Base-by-base conservation (phyloP, 305 asterid genomes). In the Euphrasia arctica region DNA sequence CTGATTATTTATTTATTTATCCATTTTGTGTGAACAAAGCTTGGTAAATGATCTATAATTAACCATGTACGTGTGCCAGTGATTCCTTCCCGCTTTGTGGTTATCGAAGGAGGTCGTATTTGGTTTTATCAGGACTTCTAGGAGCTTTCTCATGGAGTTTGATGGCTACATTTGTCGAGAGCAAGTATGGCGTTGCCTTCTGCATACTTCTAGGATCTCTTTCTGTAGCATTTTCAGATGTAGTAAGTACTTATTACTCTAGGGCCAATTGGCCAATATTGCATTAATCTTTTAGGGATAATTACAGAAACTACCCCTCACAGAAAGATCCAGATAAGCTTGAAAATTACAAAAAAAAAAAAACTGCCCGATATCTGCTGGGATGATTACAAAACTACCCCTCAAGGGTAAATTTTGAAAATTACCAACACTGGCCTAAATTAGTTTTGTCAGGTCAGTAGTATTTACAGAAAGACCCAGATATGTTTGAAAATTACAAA, bases 201-300 rank as follows among this genome's bases (percentile, higher is more conserved):
- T 89, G 93, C 83, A 92, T 85, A 63, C 86, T 92, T 77, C 85
- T 85, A 75, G 98, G 98, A 72, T 92, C 96, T 18, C 89, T 92
- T 67, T 89, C 98, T 66, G 96, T 92, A 39, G 98, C 98, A 63
- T 84, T 89, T 72, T 89, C 98, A 12, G 98, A 92, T 68, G 98
- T 92, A 27, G 98, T 92, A 78, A 90, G 98, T 83, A 67, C 56
- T 64, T 51, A 18, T 60, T 70, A 12, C 29, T 42, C 51, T 45
- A 45, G 14, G 50, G 14, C 52, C 5, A 47, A 47, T 12, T 47
- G 52, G 52, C 5, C 52, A 12, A n/a, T 47, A 47, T 47, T 47
- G 1, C 22, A 47, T 47, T 47, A 11, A 47, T 47, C 7, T 47
- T n/a, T 5, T 47, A 47, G 7, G 52, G 18, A 47, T 42, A 9